Evolutionary conservation across 2,329 filamentous ascomycete species (phyloP).

Genomic region (Colletotrichum cordylinicola): DNA sequence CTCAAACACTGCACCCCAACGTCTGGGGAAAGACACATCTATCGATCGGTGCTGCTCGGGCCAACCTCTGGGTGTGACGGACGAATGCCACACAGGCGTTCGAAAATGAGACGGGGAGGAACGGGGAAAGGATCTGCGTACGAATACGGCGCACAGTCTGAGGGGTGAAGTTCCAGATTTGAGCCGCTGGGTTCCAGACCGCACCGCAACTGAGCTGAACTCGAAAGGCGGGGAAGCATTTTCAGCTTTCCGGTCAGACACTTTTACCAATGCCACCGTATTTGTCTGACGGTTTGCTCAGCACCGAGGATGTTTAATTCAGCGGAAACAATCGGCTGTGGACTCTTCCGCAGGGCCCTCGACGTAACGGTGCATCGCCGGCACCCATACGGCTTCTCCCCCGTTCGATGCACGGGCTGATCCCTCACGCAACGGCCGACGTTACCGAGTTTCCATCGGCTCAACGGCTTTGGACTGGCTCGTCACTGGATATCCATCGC

Average conservation of each 20-base stretch:
- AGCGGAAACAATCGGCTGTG: conserved; percentile 1
- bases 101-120: background rate
- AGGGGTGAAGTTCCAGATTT: conserved; percentile 5
- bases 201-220: background rate
- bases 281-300: background rate
- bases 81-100: background rate
- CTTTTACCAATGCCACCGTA: background rate
- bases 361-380: background rate
- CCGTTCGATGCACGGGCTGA: background rate
- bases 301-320: background rate
- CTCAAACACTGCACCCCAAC: conserved; percentile 1
- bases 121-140: background rate
- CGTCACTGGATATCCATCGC: background rate
- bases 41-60: conserved; percentile 5
- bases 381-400: background rate
- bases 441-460: background rate
- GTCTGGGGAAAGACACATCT: background rate
- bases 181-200: background rate
- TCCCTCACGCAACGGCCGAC: background rate
- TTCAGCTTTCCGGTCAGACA: conserved; percentile 3
- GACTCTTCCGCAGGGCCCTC: background rate
- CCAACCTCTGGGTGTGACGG: conserved; percentile 1
- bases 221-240: conserved; percentile 5
- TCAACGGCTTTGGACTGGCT: background rate
- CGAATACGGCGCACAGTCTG: conserved; percentile 11